Evolutionary conservation across 2,329 filamentous ascomycete genomes (phyloP), one percentile per base, ranked within the genome.

Genomic region (Colletotrichum coccodes): DNA sequence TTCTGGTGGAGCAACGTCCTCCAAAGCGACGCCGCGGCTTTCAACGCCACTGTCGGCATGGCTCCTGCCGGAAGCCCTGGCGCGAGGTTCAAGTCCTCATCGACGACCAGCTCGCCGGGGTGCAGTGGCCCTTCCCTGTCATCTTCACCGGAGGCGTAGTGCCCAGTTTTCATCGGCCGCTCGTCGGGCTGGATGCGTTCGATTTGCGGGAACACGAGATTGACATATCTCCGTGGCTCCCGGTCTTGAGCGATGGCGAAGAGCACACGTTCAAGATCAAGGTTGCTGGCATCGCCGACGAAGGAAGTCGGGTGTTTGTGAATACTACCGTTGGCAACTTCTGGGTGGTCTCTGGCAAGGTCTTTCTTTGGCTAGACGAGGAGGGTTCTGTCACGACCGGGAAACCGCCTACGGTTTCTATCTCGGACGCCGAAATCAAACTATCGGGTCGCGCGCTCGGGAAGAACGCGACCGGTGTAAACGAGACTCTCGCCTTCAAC

Each of bases 1-100:
- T 95, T 95, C 75, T 97, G 94, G 93, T 96, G 92, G 90, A 88
- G 86, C 65, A 95, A 95, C 75, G 90, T 94, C 1, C 86, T 92
- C 2, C 85, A 90, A 49, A 87, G 87, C 11, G 86, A 90, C 71
- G 83, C 83, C 4, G 71, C 85, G 40, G 85, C 86, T 4, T 95
- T 95, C 75, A 82, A 85, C 5, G 77, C 79, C 7, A 85, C 83
- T 2, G 85, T 86, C 4, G 89, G 88, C 14, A 79, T 80, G 2
- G 82, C 94, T 0, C 88, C 89, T 28, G 93, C 92, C 0, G 89
- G 89, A 73, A 91, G 91, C 6, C 89, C 1, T 95, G 93, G 77
- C 89, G 94, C 26, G 94, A 97, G 80, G 85, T 96, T 1, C 92
- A 95, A 73, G 82, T 96, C 1, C 82, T 87, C 49, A 92, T 97